A percentile compares a stretch with the other conserved stretches of the same genome.
Conservation (phyloP, 1,284 basidiomycete species). For the Moesziomyces sp. region DNA sequence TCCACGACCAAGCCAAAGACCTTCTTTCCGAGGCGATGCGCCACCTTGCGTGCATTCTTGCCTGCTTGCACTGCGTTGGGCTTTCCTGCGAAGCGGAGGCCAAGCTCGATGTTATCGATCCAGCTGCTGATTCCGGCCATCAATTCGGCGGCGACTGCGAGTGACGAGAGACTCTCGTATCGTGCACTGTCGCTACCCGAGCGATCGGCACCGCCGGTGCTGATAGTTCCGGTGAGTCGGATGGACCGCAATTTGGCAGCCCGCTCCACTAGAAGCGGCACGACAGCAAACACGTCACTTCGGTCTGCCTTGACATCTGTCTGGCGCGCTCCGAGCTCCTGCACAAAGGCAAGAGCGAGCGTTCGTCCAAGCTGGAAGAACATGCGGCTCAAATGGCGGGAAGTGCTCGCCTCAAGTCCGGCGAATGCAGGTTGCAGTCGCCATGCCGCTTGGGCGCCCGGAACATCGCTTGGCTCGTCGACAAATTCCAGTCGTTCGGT, state of each 20-base stretch:
- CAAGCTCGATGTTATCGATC: constrained; percentile 38
- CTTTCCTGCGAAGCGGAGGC: constrained; percentile 4
- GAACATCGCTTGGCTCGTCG: not conserved
- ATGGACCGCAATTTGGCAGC: constrained; percentile 17
- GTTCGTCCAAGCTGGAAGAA: constrained; percentile 20
- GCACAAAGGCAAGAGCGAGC: constrained; percentile 10
- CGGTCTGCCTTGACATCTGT: not conserved
- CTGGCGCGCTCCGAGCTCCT: constrained; percentile 5
- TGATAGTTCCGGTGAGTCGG: not conserved
- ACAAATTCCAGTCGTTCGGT: constrained; percentile 16
- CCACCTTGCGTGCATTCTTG: constrained; percentile 37
- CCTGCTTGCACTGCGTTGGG: constrained; percentile 11
- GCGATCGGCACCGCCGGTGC: not conserved
- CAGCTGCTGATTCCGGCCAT: constrained; percentile 34
- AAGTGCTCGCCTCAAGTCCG: constrained; percentile 18
- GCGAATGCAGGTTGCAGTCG: constrained; percentile 23
- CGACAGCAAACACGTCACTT: constrained; percentile 7
- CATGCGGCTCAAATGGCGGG: constrained; percentile 22
- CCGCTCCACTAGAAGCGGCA: constrained; percentile 11
- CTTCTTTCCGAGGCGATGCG: constrained; percentile 46
- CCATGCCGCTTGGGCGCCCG: constrained; percentile 1
- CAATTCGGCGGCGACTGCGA: constrained; percentile 46
- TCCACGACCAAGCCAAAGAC: constrained; percentile 38
- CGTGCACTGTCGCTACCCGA: not conserved
- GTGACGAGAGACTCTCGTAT: constrained; percentile 18